These are phyloP conservation scores for Hypoxylon fragiforme DNA, from an alignment of 495 filamentous ascomycete genomes.

Conservation along the genomic window DNA sequence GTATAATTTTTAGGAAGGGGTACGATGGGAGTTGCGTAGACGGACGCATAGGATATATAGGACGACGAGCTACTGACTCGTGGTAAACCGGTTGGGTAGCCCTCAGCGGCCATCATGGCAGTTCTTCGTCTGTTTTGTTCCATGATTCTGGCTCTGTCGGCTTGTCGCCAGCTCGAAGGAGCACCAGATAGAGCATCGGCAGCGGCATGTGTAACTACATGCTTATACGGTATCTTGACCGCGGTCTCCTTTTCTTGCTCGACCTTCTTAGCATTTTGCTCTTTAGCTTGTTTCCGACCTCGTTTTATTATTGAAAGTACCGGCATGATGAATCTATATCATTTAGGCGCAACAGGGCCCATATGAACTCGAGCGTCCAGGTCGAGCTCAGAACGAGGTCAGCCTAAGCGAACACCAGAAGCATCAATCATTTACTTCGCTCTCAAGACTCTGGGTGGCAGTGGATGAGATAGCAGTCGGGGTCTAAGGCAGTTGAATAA, in stretches of 20 bases:
- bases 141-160: constrained; percentile 45
- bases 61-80: constrained; percentile 49
- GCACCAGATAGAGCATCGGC: constrained; percentile 58
- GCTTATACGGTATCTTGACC: constrained; percentile 52
- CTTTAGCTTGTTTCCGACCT: constrained; percentile 54
- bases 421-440: background rate
- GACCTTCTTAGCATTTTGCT: constrained; percentile 50
- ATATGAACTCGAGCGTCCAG: background rate
- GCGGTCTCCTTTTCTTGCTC: constrained; percentile 46
- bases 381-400: background rate
- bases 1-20: constrained; percentile 48
- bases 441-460: background rate
- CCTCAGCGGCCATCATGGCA: constrained; percentile 41
- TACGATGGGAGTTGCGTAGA: constrained; percentile 46
- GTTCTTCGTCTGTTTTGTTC: constrained; percentile 49
- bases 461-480: background rate
- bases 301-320: constrained; percentile 54
- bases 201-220: constrained; percentile 61
- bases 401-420: background rate
- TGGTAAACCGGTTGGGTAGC: constrained; percentile 37
- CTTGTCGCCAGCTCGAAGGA: constrained; percentile 52
- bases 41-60: constrained; percentile 46
- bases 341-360: background rate
- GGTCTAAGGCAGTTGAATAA: background rate
- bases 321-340: constrained; percentile 47